These are phyloP conservation scores for Penicillium frequentans DNA, from an alignment of 2,329 filamentous ascomycete genomes.

Conservation along the genomic window DNA sequence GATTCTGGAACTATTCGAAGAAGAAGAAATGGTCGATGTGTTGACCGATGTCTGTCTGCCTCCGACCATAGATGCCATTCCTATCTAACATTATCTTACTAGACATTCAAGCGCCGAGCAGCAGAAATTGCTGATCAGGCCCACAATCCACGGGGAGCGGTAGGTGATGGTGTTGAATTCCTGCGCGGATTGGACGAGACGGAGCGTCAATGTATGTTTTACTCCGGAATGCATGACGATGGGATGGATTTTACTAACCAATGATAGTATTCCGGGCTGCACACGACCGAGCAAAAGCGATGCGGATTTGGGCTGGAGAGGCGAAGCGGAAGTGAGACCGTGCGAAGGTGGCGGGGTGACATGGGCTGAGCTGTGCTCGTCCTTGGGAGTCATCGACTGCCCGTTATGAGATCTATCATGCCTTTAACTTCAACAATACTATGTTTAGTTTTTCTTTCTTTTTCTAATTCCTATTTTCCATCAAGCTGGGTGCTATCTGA, in stretches of 20 bases:
- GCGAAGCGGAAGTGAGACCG: conserved; percentile 48
- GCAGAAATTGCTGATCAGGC: conserved; percentile 85
- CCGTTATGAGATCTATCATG: not conserved
- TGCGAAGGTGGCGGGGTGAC: not conserved
- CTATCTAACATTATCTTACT: not conserved
- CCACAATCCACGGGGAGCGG: conserved; percentile 73
- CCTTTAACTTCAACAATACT: not conserved
- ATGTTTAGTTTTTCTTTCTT: not conserved
- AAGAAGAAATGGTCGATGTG: conserved; percentile 75
- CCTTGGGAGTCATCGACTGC: conserved; percentile 6
- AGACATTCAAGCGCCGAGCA: conserved; percentile 79
- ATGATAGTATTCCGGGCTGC: conserved; percentile 66
- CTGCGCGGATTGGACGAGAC: conserved; percentile 85
- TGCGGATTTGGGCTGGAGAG: conserved; percentile 69
- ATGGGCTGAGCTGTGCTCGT: conserved; percentile 30
- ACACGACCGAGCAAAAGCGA: conserved; percentile 70
- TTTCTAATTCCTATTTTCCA: not conserved
- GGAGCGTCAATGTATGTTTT: conserved; percentile 64
- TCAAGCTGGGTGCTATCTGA: not conserved
- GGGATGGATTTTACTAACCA: conserved; percentile 13
- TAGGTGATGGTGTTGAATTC: conserved; percentile 72
- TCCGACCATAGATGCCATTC: not conserved
- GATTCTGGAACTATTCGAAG: conserved; percentile 88
- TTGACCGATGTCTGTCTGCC: conserved; percentile 52
- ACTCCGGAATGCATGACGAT: not conserved